Percentiles rank a stretch among this genome's conserved stretches.
Evolutionary conservation across 1,284 basidiomycete species (phyloP).

Genomic region (Ustilago curta): DNA sequence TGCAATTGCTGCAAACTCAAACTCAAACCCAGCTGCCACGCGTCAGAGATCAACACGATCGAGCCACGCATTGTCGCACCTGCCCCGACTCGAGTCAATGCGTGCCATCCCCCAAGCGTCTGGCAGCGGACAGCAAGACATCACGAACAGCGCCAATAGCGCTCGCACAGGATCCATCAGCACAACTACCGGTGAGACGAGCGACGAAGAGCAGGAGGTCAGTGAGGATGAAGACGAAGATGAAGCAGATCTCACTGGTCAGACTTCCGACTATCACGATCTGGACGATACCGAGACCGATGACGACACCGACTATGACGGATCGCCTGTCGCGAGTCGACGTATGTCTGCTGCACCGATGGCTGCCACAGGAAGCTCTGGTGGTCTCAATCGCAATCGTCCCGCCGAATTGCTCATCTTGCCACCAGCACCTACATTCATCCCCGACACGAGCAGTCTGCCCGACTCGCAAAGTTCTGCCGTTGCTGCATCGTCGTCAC

Average conservation of each 20-base stretch:
- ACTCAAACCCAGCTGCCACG: constrained; percentile 15
- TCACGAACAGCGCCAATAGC: constrained; percentile 2
- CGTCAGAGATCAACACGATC: constrained; percentile 28
- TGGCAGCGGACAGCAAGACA: constrained; percentile 5
- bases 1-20: constrained; percentile 5
- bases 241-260: constrained; percentile 28
- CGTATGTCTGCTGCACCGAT: constrained; percentile 30
- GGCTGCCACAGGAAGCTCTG: constrained; percentile 26
- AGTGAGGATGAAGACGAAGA: constrained; percentile 52
- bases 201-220: constrained; percentile 51
- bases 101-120: constrained; percentile 21
- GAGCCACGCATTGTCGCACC: constrained; percentile 49
- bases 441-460: constrained; percentile 17
- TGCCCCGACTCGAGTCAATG: constrained; percentile 62
- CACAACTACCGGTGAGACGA: constrained; percentile 21
- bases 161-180: constrained; percentile 26
- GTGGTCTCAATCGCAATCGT: constrained; percentile 49
- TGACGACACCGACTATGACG: constrained; percentile 51
- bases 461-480: constrained; percentile 1
- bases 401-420: constrained; percentile 43
- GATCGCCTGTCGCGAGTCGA: constrained; percentile 29
- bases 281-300: constrained; percentile 46
- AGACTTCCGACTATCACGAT: constrained; percentile 45
- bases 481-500: background rate
- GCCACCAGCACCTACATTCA: constrained; percentile 55